phyloP scores from a whole-genome alignment of 2,329 filamentous ascomycete species.

The Colletotrichum sp. region DNA sequence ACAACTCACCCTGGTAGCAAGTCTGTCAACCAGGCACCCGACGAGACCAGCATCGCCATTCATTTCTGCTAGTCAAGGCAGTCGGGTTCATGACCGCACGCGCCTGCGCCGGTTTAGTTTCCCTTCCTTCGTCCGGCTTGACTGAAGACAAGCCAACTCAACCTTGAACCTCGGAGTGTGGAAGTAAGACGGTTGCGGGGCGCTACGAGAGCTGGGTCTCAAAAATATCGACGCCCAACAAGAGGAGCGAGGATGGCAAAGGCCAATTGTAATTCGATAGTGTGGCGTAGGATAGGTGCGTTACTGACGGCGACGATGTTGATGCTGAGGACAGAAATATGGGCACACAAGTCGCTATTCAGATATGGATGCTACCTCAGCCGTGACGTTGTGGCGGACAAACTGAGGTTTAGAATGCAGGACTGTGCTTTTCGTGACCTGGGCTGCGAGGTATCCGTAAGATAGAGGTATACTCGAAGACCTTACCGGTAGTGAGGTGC shows the following conservation, averaged over 20 bases:
- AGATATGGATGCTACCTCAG: background rate
- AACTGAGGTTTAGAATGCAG: background rate
- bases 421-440: background rate
- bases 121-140: background rate
- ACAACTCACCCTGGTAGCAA: slow-evolving; percentile 62
- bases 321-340: background rate
- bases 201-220: background rate
- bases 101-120: background rate
- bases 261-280: background rate
- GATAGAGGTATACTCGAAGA: background rate
- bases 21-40: slow-evolving; percentile 66
- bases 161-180: background rate
- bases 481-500: background rate
- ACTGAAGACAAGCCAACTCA: background rate
- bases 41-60: slow-evolving; percentile 65
- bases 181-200: background rate
- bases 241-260: background rate
- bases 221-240: background rate
- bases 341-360: background rate
- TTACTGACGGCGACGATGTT: background rate
- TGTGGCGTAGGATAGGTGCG: background rate
- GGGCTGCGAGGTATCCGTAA: background rate
- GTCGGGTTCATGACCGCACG: slow-evolving; percentile 16
- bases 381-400: background rate
- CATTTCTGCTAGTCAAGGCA: slow-evolving; percentile 41